Conservation (phyloP, 805 yeast species). For the Myxozyma udenii region DNA sequence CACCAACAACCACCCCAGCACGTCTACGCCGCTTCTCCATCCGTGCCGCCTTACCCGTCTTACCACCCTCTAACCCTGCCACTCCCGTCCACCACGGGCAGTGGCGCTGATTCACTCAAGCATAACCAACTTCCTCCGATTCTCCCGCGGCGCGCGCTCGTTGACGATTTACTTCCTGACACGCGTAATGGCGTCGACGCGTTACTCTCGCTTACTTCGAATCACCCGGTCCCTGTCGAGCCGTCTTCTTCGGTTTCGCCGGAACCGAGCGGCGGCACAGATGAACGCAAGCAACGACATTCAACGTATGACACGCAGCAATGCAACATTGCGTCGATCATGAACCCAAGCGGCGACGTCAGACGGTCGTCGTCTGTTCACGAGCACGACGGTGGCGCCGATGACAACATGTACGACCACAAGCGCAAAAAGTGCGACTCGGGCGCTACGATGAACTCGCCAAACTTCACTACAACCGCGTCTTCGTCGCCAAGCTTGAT, state of each 20-base stretch:
- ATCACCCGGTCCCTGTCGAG: background rate
- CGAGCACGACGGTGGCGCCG: background rate
- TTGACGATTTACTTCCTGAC: conserved; percentile 3
- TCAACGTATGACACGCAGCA: conserved; percentile 3
- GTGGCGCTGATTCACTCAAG: background rate
- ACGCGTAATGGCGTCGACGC: conserved; percentile 30
- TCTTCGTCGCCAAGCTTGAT: no score
- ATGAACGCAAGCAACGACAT: no score
- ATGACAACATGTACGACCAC: background rate
- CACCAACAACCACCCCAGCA: conserved; percentile 6
- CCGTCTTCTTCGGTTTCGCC: background rate
- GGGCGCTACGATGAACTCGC: background rate
- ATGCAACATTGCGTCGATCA: conserved; percentile 5
- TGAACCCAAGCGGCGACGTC: background rate
- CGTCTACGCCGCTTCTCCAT: conserved; percentile 1
- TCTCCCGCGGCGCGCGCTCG: background rate
- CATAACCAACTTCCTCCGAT: background rate
- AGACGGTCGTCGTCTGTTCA: background rate
- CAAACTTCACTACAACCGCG: no score
- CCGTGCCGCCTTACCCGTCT: background rate
- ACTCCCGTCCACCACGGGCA: conserved; percentile 2
- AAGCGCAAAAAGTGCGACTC: background rate
- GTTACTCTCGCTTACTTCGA: conserved; percentile 14
- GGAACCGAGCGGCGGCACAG: no score
- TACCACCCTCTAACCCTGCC: conserved; percentile 8